Evolutionary conservation across 768 basidiomycete genomes (phyloP).

Genomic region (Russula foetens): DNA sequence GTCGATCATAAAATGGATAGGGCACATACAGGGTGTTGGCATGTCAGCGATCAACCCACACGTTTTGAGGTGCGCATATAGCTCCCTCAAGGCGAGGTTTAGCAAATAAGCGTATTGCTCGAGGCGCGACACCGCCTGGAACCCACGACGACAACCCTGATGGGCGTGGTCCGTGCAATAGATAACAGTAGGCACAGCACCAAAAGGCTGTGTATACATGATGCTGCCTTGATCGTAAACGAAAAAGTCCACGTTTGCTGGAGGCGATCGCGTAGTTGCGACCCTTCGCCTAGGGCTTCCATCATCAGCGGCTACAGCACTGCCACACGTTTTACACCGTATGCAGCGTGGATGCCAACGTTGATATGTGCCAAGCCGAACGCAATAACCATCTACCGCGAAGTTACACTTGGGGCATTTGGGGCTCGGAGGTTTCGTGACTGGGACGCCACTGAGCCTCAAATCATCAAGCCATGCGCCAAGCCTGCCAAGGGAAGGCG

Average conservation of each 20-base stretch:
- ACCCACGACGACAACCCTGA: constrained; percentile 59
- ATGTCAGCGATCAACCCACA: constrained; percentile 68
- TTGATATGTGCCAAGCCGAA: constrained; percentile 89
- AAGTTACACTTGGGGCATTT: constrained; percentile 81
- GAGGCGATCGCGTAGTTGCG: constrained; percentile 58
- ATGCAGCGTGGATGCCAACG: constrained; percentile 96
- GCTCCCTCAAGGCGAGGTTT: constrained; percentile 86
- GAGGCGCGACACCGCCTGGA: constrained; percentile 85
- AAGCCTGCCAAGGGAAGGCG: too few species aligned
- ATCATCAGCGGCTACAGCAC: constrained; percentile 46
- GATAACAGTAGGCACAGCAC: constrained; percentile 65
- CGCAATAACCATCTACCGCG: constrained; percentile 97
- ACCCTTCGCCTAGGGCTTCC: constrained; percentile 25
- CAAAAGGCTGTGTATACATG: constrained; percentile 62
- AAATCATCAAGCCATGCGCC: constrained; percentile 35
- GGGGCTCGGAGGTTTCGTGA: constrained; percentile 77
- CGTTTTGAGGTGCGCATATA: constrained; percentile 82
- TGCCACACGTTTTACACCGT: constrained; percentile 76
- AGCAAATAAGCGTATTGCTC: constrained; percentile 97
- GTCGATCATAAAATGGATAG: constrained; percentile 1
- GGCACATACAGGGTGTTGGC: constrained; percentile 55
- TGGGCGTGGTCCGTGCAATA: constrained; percentile 75
- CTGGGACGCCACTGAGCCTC: constrained; percentile 42
- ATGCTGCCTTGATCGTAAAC: constrained; percentile 65
- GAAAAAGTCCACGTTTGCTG: constrained; percentile 75